Evolutionary conservation across 2,329 filamentous ascomycete genomes (phyloP).

Genomic region (Aspergillus sp.): DNA sequence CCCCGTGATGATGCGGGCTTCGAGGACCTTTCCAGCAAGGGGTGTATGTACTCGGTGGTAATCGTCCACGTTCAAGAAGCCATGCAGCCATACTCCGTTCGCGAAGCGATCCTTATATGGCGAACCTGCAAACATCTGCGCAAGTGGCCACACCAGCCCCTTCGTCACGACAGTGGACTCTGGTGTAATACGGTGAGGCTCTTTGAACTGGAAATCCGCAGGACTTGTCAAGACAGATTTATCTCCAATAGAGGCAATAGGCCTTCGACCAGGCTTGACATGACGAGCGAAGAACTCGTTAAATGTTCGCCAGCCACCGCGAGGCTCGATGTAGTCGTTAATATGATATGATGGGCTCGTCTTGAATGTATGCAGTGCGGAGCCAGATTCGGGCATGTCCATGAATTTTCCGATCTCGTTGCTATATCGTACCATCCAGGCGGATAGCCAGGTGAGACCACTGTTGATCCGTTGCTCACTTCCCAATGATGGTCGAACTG

Average conservation of each 20-base stretch:
- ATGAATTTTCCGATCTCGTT: slow-evolving; percentile 16
- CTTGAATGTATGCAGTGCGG: slow-evolving; percentile 14
- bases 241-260: slow-evolving; percentile 1
- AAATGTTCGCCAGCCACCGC: slow-evolving; percentile 18
- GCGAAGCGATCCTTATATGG: not conserved
- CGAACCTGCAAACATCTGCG: not conserved
- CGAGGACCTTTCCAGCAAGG: slow-evolving; percentile 8
- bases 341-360: slow-evolving; percentile 8
- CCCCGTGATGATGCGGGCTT: slow-evolving; percentile 3
- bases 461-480: not conserved
- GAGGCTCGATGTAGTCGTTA: slow-evolving; percentile 1
- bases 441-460: slow-evolving; percentile 18
- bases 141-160: not conserved
- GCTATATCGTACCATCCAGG: slow-evolving; percentile 19
- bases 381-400: slow-evolving; percentile 14
- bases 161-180: not conserved
- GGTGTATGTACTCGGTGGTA: slow-evolving; percentile 21
- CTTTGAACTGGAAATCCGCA: slow-evolving; percentile 4
- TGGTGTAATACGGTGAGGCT: not conserved
- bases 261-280: not conserved
- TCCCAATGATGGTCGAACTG: slow-evolving; percentile 1
- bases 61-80: slow-evolving; percentile 12
- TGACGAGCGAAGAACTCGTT: slow-evolving; percentile 21
- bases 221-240: not conserved
- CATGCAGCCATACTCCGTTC: slow-evolving; percentile 13